A percentile compares a stretch with the other conserved stretches of the same genome.
phyloP scores from a whole-genome alignment of 164 flowering plant genomes.

The Kingdonia uniflora region DNA sequence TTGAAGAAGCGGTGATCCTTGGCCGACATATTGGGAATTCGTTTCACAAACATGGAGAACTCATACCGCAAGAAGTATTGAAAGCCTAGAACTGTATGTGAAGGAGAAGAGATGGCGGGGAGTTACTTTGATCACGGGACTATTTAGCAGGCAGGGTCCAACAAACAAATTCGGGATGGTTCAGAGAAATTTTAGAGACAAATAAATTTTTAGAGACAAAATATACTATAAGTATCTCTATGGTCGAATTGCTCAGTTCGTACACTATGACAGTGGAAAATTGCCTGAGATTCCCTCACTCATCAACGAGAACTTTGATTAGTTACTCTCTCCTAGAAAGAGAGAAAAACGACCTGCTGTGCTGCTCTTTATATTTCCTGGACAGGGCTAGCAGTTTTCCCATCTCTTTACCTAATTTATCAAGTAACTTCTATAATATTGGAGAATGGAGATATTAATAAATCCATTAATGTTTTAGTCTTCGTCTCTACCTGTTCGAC shows the following conservation, averaged over 20 bases:
- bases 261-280: constrained; percentile 4
- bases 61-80: not conserved
- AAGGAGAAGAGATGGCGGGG: constrained; percentile 18
- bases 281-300: not conserved
- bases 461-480: too few species aligned
- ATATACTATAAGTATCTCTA: constrained; percentile 1
- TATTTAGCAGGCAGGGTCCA: constrained; percentile 16
- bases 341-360: too few species aligned
- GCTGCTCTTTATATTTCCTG: too few species aligned
- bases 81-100: constrained; percentile 9
- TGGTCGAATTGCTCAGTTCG: not conserved
- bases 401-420: too few species aligned
- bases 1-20: constrained; percentile 19
- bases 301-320: not conserved
- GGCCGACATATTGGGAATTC: constrained; percentile 11
- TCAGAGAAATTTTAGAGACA: constrained; percentile 3
- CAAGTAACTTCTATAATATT: too few species aligned
- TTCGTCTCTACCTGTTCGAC: too few species aligned
- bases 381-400: too few species aligned
- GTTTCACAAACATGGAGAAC: not conserved
- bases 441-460: too few species aligned
- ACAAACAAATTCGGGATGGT: constrained; percentile 7
- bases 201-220: not conserved
- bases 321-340: too few species aligned
- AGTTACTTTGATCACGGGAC: constrained; percentile 5